Percentiles rank a stretch among this genome's conserved stretches.
These are phyloP conservation scores for Linderniella brevidens DNA, from an alignment of 257 asterid genomes.

Conservation along the genomic window DNA sequence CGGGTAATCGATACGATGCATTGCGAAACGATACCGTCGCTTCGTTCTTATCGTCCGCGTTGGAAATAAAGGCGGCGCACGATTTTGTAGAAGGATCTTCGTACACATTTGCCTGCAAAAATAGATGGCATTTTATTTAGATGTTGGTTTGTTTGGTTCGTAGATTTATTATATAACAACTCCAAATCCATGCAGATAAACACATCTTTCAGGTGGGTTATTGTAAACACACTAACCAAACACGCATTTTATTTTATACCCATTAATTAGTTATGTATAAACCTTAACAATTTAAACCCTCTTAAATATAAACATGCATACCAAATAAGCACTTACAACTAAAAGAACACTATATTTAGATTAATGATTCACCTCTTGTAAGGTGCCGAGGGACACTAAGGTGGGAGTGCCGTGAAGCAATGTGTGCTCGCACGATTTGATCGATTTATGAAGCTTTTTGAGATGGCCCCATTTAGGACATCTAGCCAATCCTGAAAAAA, in stretches of 20 bases:
- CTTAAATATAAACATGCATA: too few species aligned
- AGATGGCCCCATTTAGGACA: conserved; percentile 93
- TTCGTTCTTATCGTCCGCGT: conserved; percentile 59
- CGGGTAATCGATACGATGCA: conserved; percentile 49
- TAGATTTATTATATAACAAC: too few species aligned
- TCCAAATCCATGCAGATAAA: too few species aligned
- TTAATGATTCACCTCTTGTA: conserved; percentile 45
- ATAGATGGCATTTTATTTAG: not conserved
- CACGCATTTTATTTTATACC: too few species aligned
- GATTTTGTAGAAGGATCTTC: conserved; percentile 41
- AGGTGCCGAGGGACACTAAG: conserved; percentile 43
- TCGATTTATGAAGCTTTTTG: conserved; percentile 73
- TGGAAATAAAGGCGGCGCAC: conserved; percentile 73
- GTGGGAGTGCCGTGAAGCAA: conserved; percentile 42
- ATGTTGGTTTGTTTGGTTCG: too few species aligned
- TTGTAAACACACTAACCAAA: too few species aligned
- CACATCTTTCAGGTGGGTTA: too few species aligned
- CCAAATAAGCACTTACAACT: too few species aligned
- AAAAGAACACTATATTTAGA: not conserved
- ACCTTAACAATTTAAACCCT: not conserved
- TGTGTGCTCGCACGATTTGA: conserved; percentile 53
- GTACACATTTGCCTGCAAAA: conserved; percentile 65
- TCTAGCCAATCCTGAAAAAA: conserved; percentile 59
- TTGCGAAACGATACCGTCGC: conserved; percentile 44
- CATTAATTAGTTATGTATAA: too few species aligned